Percentiles rank a stretch among this genome's conserved stretches.
phyloP scores from a whole-genome alignment of 768 basidiomycete genomes.

The Termitomyces sp. region DNA sequence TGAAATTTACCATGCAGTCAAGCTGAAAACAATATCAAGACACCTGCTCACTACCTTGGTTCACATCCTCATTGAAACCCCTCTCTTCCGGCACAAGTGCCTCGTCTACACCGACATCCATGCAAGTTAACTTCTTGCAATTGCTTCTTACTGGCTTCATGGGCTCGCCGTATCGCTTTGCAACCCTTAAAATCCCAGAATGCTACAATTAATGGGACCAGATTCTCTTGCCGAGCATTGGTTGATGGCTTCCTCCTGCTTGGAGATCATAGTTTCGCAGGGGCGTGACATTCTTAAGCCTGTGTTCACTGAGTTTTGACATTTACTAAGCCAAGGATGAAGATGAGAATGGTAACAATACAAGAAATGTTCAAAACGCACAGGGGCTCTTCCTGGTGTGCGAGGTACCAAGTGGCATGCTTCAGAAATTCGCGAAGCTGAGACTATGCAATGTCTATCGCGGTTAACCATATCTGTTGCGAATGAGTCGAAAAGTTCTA shows the following conservation, averaged over 20 bases:
- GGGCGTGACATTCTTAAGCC: not conserved
- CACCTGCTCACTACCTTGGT: not conserved
- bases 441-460: not conserved
- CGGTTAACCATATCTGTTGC: not conserved
- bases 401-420: not conserved
- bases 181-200: not conserved
- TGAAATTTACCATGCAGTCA: not conserved
- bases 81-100: not conserved
- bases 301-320: too few species aligned
- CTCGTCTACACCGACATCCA: not conserved
- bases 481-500: too few species aligned
- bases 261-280: too few species aligned
- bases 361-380: not conserved
- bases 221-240: not conserved
- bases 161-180: not conserved
- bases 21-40: too few species aligned
- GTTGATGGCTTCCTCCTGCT: not conserved
- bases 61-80: not conserved
- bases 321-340: not conserved
- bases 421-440: not conserved
- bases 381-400: not conserved
- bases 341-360: not conserved
- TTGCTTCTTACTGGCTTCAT: not conserved
- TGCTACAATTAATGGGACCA: not conserved
- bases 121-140: too few species aligned